These are phyloP conservation scores for Sporothrix sp. DNA, from an alignment of 2,329 filamentous ascomycete genomes.

Conservation along the genomic window DNA sequence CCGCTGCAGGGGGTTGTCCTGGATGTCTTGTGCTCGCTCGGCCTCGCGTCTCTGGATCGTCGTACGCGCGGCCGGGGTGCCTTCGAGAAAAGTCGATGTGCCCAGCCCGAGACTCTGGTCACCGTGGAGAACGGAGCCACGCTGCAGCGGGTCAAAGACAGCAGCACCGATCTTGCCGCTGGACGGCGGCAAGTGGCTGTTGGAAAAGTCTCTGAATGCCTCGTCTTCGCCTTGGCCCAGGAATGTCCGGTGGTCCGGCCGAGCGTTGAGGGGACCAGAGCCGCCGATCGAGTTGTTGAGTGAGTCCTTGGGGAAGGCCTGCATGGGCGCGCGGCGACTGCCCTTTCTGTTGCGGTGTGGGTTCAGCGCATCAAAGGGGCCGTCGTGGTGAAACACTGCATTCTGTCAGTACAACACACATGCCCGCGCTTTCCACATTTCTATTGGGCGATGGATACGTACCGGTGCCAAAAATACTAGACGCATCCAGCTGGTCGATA, in stretches of 20 bases:
- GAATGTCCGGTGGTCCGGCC: slow-evolving; percentile 78
- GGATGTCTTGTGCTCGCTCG: slow-evolving; percentile 50
- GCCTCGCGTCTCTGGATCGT: slow-evolving; percentile 68
- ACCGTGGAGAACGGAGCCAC: slow-evolving; percentile 68
- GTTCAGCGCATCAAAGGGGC: slow-evolving; percentile 93
- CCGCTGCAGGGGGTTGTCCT: slow-evolving; percentile 57
- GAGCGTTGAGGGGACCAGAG: slow-evolving; percentile 69
- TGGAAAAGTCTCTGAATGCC: slow-evolving; percentile 67
- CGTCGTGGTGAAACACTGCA: slow-evolving; percentile 91
- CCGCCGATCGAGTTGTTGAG: slow-evolving; percentile 88
- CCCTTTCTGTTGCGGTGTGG: slow-evolving; percentile 85
- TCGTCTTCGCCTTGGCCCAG: slow-evolving; percentile 74
- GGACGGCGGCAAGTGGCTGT: slow-evolving; percentile 13
- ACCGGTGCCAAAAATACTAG: slow-evolving; percentile 87
- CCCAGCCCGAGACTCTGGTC: slow-evolving; percentile 76
- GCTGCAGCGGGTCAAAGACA: slow-evolving; percentile 59
- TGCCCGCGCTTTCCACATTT: too few relatives aligned
- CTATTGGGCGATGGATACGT: too few relatives aligned
- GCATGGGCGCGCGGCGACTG: slow-evolving; percentile 79
- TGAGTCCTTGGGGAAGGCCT: slow-evolving; percentile 87
- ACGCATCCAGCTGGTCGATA: slow-evolving; percentile 94
- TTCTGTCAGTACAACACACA: too few relatives aligned
- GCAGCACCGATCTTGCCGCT: slow-evolving; percentile 26
- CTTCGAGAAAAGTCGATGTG: slow-evolving; percentile 91
- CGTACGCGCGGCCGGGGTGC: slow-evolving; percentile 73